These are phyloP conservation scores for Trametes cubensis DNA, from an alignment of 768 basidiomycete genomes.

Conservation along the genomic window DNA sequence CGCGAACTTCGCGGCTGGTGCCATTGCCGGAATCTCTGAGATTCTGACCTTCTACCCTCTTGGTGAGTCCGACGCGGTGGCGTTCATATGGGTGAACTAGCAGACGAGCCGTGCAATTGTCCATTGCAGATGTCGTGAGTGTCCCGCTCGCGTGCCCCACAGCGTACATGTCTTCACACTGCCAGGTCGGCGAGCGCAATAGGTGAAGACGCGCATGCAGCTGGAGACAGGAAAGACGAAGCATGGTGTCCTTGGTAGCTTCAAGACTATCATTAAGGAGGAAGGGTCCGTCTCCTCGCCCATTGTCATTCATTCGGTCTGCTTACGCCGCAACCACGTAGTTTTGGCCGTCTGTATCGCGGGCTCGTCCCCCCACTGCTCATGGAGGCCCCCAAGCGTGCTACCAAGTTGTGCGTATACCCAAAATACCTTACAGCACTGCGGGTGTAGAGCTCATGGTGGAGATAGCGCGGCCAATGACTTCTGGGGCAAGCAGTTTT, in stretches of 20 bases:
- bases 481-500: constrained; percentile 90
- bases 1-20: constrained; percentile 93
- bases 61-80: constrained; percentile 53
- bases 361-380: constrained; percentile 95
- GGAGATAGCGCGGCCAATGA: constrained; percentile 76
- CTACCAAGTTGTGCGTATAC: constrained; percentile 82
- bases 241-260: constrained; percentile 79
- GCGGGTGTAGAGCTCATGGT: neutral
- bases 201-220: constrained; percentile 99
- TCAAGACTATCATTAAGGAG: constrained; percentile 79
- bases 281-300: constrained; percentile 74
- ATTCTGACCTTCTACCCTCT: constrained; percentile 88
- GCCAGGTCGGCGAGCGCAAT: constrained; percentile 16
- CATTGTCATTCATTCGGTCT: constrained; percentile 7
- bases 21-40: constrained; percentile 90
- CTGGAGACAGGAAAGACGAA: constrained; percentile 82
- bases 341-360: constrained; percentile 84
- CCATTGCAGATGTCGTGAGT: constrained; percentile 79
- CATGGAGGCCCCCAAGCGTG: constrained; percentile 97
- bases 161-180: constrained; percentile 16
- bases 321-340: constrained; percentile 34
- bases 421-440: neutral
- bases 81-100: neutral
- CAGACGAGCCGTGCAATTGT: neutral
- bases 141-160: neutral